Percentiles rank a stretch among this genome's conserved stretches.
Evolutionary conservation across 2,329 filamentous ascomycete species (phyloP).

Genomic region (Cladosporium oxysporum): DNA sequence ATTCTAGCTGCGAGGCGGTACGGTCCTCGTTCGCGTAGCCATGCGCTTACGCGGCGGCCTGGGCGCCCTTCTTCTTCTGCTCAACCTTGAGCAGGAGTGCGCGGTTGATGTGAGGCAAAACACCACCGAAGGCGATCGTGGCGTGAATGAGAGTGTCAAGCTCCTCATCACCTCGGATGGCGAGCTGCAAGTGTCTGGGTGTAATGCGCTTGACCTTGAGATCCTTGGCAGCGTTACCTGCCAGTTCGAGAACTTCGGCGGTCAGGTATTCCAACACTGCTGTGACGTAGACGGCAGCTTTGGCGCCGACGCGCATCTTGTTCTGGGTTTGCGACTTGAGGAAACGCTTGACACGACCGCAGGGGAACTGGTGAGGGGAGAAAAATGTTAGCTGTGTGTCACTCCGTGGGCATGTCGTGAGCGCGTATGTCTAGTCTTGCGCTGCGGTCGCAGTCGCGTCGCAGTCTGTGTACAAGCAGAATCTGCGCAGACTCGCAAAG

Average conservation of each 20-base stretch:
- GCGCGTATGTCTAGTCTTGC: slow-evolving; percentile 2
- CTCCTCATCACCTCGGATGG: slow-evolving; percentile 97
- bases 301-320: slow-evolving; percentile 99
- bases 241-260: slow-evolving; percentile 95
- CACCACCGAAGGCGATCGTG: slow-evolving; percentile 97
- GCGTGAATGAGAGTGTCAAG: slow-evolving; percentile 95
- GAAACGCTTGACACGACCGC: slow-evolving; percentile 99
- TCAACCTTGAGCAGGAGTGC: slow-evolving; percentile 93
- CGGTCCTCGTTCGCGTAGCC: not conserved
- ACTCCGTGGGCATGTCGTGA: slow-evolving; percentile 5
- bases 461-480: slow-evolving; percentile 2
- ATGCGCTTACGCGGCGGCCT: not conserved
- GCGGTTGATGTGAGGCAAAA: slow-evolving; percentile 97
- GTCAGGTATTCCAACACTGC: slow-evolving; percentile 98
- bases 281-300: slow-evolving; percentile 97
- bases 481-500: not conserved
- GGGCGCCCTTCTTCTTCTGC: slow-evolving; percentile 85
- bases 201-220: slow-evolving; percentile 99
- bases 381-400: slow-evolving; percentile 13
- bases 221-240: slow-evolving; percentile 98
- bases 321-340: slow-evolving; percentile 99
- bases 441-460: slow-evolving; percentile 5
- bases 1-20: not conserved
- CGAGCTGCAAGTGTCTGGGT: slow-evolving; percentile 93
- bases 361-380: slow-evolving; percentile 73